Percentiles rank a stretch among this genome's conserved stretches.
Evolutionary conservation across 371 early-diverging fungal species (phyloP).

Genomic region (Haplosporangium sp.): DNA sequence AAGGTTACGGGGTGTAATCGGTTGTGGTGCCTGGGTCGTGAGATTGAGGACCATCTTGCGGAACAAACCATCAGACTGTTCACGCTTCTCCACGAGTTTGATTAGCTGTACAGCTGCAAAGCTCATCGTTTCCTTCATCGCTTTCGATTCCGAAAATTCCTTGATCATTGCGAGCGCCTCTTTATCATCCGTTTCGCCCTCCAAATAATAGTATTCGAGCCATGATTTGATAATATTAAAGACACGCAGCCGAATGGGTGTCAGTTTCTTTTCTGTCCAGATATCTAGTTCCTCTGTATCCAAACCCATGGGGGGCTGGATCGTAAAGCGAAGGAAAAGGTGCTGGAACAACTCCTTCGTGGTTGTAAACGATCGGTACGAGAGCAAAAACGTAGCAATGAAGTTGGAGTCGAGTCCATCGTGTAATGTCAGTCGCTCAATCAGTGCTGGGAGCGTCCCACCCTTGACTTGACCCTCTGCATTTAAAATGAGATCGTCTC

Average conservation of each 20-base stretch:
- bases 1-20: slow-evolving; percentile 78
- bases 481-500: slow-evolving; percentile 81
- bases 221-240: slow-evolving; percentile 92
- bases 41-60: slow-evolving; percentile 76
- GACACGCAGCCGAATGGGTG: slow-evolving; percentile 89
- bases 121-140: slow-evolving; percentile 78
- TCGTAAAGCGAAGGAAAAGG: slow-evolving; percentile 69
- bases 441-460: slow-evolving; percentile 85
- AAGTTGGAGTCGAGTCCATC: slow-evolving; percentile 84
- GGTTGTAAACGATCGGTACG: slow-evolving; percentile 75
- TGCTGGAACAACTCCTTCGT: slow-evolving; percentile 27
- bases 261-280: slow-evolving; percentile 91
- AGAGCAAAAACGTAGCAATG: slow-evolving; percentile 87
- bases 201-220: slow-evolving; percentile 89
- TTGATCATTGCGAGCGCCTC: slow-evolving; percentile 76
- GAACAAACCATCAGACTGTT: slow-evolving; percentile 64
- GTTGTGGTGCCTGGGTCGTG: slow-evolving; percentile 67
- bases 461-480: slow-evolving; percentile 92
- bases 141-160: slow-evolving; percentile 76
- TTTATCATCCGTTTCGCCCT: slow-evolving; percentile 73
- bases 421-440: slow-evolving; percentile 92
- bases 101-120: slow-evolving; percentile 78
- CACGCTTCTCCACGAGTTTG: slow-evolving; percentile 76
- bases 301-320: slow-evolving; percentile 78
- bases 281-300: slow-evolving; percentile 75